Conservation (phyloP, 116 monocot genomes). For the Phalaenopsis hybrid region DNA sequence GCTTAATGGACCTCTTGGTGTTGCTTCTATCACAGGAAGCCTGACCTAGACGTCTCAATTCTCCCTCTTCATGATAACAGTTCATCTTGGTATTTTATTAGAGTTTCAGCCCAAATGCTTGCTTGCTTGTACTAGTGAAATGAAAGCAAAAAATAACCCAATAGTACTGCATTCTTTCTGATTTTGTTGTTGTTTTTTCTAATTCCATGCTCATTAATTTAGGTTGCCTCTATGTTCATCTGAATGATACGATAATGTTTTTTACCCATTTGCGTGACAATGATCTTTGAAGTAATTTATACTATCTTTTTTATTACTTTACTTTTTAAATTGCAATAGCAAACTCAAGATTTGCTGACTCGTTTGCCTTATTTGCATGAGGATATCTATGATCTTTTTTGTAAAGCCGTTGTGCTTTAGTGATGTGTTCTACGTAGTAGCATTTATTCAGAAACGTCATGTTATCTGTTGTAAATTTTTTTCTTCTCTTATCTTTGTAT, state of each 20-base stretch:
- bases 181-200: neutral
- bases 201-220: neutral
- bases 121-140: neutral
- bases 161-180: neutral
- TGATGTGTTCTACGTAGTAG: neutral
- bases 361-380: neutral
- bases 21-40: too few relatives aligned
- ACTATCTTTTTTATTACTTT: constrained; percentile 1
- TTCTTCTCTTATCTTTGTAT: neutral
- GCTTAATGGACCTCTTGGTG: too few relatives aligned
- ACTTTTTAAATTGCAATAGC: neutral
- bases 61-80: too few relatives aligned
- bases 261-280: too few relatives aligned
- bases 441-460: neutral
- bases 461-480: neutral
- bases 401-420: neutral
- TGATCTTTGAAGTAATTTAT: neutral
- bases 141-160: neutral
- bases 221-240: neutral
- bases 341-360: neutral
- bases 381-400: neutral
- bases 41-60: too few relatives aligned
- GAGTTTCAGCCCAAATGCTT: too few relatives aligned
- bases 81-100: too few relatives aligned
- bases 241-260: neutral